Evolutionary conservation across 1,284 basidiomycete genomes (phyloP), one percentile per base, ranked within the genome.

Genomic region (Leccinum subfulvum): DNA sequence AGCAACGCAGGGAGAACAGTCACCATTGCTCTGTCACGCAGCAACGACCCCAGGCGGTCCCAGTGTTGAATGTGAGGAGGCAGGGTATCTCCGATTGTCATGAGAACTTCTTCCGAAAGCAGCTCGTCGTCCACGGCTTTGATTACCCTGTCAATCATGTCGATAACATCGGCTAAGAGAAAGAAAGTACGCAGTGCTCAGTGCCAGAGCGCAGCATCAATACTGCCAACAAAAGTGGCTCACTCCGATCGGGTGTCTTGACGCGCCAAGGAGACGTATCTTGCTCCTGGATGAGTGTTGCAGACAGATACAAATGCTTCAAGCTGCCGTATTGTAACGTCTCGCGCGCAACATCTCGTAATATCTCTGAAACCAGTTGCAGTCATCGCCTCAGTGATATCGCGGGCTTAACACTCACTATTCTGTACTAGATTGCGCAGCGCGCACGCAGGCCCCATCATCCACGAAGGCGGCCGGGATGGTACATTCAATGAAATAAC

Each of bases 121-220:
- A 67, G 26, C n/a, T 66, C 65, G 10, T 49, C 69, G 4, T 72
- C 73, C 26, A 73, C 37, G 0, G 62, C 54, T n/a, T 61, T 65
- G 56, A 72, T 66, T 66, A 72, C 61, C 54, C 65, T 73, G 35
- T 72, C 71, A 2, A 75, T 56, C 62, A 65, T 67, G 1, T 58
- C 44, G 5, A 60, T 51, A 13, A 72, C 64, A 10, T 72, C 64
- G 1, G 23, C 73, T 72, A 21, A 33, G 21, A 26, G 13, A 26
- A 26, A 59, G 13, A 0, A 37, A 37, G 13, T 14, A 6, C 7
- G 0, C n/a, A 56, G n/a, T 14, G 28, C 28, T 39, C 18, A 21
- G 28, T 30, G 33, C 18, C 18, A 18, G n/a, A 1, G n/a, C 7
- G 53, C 10, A 54, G 28, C 16, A 2, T n/a, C 10, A 1, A 54